phyloP scores from a whole-genome alignment of 495 filamentous ascomycete species.

The Penicillium paradoxum region DNA sequence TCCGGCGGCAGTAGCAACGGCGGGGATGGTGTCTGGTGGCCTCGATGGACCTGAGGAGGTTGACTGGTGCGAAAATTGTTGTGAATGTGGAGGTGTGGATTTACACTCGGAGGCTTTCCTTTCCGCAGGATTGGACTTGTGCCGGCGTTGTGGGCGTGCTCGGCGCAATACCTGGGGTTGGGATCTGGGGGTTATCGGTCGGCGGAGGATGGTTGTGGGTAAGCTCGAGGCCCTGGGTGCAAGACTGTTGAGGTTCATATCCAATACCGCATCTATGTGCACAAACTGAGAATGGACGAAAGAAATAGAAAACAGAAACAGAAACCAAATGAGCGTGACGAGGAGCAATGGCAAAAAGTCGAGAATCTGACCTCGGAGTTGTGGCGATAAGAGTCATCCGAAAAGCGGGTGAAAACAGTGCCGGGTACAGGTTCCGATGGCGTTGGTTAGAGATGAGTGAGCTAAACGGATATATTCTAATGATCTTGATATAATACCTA shows the following conservation, averaged over 20 bases:
- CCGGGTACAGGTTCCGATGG: constrained; percentile 1
- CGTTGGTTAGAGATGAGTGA: too few relatives aligned
- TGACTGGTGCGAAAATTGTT: background rate
- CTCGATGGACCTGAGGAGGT: background rate
- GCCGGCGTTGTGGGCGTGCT: constrained; percentile 26
- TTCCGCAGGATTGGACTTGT: constrained; percentile 21
- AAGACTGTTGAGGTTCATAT: constrained; percentile 20
- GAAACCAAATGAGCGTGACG: background rate
- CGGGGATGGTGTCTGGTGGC: constrained; percentile 4
- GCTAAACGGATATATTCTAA: too few relatives aligned
- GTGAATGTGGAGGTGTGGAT: background rate
- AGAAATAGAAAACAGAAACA: background rate
- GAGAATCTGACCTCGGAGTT: constrained; percentile 1
- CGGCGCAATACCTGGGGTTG: constrained; percentile 17
- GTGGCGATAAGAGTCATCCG: constrained; percentile 6
- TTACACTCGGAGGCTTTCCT: background rate
- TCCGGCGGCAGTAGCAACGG: constrained; percentile 12
- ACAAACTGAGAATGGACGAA: background rate
- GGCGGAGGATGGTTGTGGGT: constrained; percentile 8
- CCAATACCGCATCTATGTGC: constrained; percentile 4
- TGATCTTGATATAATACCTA: too few relatives aligned
- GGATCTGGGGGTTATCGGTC: constrained; percentile 11
- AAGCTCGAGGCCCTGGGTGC: constrained; percentile 7
- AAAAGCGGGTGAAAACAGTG: constrained; percentile 5
- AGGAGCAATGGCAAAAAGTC: background rate